Evolutionary conservation across 225 moss, liverwort and hornwort species (phyloP).

Genomic region (Bryum argenteum): DNA sequence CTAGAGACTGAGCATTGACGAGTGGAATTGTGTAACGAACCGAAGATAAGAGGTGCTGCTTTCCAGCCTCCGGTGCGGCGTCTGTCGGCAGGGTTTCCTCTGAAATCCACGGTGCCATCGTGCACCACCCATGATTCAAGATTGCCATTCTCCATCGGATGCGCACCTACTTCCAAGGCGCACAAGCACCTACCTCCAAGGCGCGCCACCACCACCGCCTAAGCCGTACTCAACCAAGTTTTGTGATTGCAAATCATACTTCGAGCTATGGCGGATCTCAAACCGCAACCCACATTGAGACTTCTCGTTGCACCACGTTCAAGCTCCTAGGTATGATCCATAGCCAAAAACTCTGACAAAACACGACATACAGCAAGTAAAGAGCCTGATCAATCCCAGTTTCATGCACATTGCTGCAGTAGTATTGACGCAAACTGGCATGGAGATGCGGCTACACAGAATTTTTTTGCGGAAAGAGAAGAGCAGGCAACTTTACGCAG

Average conservation of each 20-base stretch:
- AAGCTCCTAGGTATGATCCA: neutral
- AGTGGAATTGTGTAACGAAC: constrained; percentile 7
- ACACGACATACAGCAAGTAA: too few species aligned
- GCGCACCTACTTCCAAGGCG: neutral
- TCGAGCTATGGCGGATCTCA: neutral
- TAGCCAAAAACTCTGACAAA: neutral
- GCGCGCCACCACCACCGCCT: too few species aligned
- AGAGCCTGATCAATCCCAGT: neutral
- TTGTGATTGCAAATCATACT: neutral
- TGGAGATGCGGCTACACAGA: too few species aligned
- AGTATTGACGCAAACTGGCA: too few species aligned
- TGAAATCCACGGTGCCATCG: constrained; percentile 45
- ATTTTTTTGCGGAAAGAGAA: too few species aligned
- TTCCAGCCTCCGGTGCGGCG: constrained; percentile 51
- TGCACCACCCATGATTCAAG: constrained; percentile 35
- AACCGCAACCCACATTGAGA: too few species aligned
- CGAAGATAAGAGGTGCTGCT: constrained; percentile 46
- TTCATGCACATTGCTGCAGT: too few species aligned
- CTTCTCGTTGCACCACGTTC: neutral
- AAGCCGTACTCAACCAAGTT: neutral
- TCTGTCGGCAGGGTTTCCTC: constrained; percentile 39
- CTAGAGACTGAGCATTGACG: neutral
- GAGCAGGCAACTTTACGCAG: too few species aligned
- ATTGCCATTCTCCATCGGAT: constrained; percentile 30
- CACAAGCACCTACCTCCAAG: too few species aligned